phyloP scores from a whole-genome alignment of 768 basidiomycete genomes.

The Tricholoma bakamatsutake region DNA sequence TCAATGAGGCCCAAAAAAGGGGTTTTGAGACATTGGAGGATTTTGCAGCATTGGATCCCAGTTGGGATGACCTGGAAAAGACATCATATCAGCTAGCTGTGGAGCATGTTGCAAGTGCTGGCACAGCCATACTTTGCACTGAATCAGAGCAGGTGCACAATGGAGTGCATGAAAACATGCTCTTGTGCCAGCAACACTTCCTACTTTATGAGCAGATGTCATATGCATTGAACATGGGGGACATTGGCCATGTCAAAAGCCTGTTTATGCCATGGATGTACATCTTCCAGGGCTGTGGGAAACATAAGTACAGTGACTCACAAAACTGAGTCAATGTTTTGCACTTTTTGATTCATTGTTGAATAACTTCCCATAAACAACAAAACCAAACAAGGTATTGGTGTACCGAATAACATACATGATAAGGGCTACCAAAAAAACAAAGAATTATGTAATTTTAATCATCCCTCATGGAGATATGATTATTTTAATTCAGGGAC shows the following conservation, averaged over 20 bases:
- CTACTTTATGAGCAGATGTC: slow-evolving; percentile 35
- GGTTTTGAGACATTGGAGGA: slow-evolving; percentile 15
- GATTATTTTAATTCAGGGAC: too few relatives aligned
- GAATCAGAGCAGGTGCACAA: slow-evolving; percentile 15
- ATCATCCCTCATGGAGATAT: too few relatives aligned
- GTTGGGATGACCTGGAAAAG: slow-evolving; percentile 15
- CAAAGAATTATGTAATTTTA: too few relatives aligned
- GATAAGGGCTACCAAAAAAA: too few relatives aligned
- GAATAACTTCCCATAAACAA: too few relatives aligned
- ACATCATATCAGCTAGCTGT: too few relatives aligned
- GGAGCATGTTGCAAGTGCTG: slow-evolving; percentile 12
- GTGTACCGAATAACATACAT: too few relatives aligned
- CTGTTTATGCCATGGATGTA: slow-evolving; percentile 9
- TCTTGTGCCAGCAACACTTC: slow-evolving; percentile 26
- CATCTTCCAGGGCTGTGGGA: slow-evolving; percentile 10
- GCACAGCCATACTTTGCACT: background rate
- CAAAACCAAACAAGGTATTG: too few relatives aligned
- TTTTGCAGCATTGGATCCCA: slow-evolving; percentile 25
- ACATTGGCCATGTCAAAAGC: too few relatives aligned
- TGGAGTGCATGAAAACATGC: slow-evolving; percentile 25
- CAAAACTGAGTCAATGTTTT: too few relatives aligned
- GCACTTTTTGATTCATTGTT: too few relatives aligned
- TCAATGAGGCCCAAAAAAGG: slow-evolving; percentile 8
- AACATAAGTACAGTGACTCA: too few relatives aligned
- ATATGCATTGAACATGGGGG: slow-evolving; percentile 16